Percentiles rank a stretch among this genome's conserved stretches.
phyloP scores from a whole-genome alignment of 345 rosid species.

The Lagerstroemia speciosa region DNA sequence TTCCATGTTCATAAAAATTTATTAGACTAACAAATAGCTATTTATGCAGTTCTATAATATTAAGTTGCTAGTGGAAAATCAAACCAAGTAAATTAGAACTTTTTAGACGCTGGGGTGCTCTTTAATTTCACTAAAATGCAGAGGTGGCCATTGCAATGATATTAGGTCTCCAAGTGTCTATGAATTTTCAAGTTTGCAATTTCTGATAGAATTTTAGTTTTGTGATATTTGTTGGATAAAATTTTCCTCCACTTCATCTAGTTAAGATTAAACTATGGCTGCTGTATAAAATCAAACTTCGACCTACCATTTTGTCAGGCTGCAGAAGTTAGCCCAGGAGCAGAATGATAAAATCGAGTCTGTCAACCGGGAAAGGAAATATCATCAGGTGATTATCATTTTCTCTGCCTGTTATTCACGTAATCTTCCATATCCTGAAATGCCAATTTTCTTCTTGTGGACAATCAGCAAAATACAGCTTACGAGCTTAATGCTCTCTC shows the following conservation, averaged over 20 bases:
- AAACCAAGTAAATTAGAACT: background rate
- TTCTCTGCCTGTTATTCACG: background rate
- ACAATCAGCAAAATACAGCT: conserved; percentile 73
- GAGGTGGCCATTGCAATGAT: background rate
- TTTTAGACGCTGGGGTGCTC: background rate
- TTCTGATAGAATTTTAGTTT: background rate
- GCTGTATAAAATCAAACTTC: background rate
- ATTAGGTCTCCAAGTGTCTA: background rate
- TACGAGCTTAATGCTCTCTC: conserved; percentile 82
- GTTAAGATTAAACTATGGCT: background rate
- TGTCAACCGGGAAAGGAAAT: conserved; percentile 91
- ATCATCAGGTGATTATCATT: conserved; percentile 66
- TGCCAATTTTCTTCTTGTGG: conserved; percentile 2
- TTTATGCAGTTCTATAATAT: background rate
- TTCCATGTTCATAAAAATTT: background rate
- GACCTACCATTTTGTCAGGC: conserved; percentile 28
- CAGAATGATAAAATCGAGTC: conserved; percentile 76
- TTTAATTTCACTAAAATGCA: background rate
- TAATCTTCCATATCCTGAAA: background rate
- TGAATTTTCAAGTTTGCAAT: background rate
- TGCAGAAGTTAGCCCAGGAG: conserved; percentile 70
- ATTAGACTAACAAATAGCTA: background rate
- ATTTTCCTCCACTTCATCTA: background rate
- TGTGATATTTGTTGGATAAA: background rate
- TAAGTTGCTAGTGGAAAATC: background rate